These are phyloP conservation scores for Opeltia flavorubescens DNA, from an alignment of 495 filamentous ascomycete species.

Conservation along the genomic window DNA sequence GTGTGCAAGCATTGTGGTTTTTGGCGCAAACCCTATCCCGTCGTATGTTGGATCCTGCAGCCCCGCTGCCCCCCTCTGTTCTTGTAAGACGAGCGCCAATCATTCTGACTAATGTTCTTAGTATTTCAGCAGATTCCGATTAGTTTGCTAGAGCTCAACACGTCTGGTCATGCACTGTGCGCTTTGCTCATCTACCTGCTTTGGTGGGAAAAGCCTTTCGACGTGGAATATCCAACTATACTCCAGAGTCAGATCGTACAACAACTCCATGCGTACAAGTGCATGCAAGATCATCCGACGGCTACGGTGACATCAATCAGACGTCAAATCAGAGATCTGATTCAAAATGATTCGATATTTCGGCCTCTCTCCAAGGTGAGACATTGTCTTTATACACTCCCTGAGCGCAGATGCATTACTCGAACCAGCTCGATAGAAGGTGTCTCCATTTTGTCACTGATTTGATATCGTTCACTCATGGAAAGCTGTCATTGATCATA, in stretches of 20 bases:
- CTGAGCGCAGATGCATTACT: too few species aligned
- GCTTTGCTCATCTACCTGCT: constrained; percentile 26
- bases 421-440: too few species aligned
- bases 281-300: neutral
- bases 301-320: too few species aligned
- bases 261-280: neutral
- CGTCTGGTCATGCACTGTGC: constrained; percentile 25
- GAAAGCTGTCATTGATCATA: too few species aligned
- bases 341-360: too few species aligned
- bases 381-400: too few species aligned
- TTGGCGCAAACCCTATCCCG: constrained; percentile 16
- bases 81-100: neutral
- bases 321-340: too few species aligned
- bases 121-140: constrained; percentile 16
- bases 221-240: neutral
- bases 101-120: neutral
- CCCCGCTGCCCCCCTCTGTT: too few species aligned
- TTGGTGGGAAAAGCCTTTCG: constrained; percentile 19
- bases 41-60: constrained; percentile 16
- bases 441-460: too few species aligned
- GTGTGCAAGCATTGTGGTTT: constrained; percentile 26
- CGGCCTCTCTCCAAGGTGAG: too few species aligned
- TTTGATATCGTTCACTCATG: too few species aligned
- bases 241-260: neutral
- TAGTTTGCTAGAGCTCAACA: constrained; percentile 29